These are phyloP conservation scores for Xylariales sp. DNA, from an alignment of 2,329 filamentous ascomycete genomes.

Conservation along the genomic window DNA sequence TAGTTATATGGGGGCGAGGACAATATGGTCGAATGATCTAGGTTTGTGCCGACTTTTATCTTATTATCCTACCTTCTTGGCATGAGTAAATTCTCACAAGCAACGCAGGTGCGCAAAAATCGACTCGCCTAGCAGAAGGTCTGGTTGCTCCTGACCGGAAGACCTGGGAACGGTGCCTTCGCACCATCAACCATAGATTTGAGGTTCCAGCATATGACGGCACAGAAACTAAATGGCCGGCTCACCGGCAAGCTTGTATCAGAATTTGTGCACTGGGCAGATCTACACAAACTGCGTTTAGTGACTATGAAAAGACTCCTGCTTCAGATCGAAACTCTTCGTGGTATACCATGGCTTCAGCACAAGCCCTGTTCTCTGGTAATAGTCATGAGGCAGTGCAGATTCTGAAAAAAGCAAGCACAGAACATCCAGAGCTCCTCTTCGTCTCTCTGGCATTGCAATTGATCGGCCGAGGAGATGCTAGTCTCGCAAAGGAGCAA, in stretches of 20 bases:
- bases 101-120: constrained; percentile 45
- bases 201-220: constrained; percentile 61
- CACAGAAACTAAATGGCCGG: constrained; percentile 57
- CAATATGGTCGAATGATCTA: constrained; percentile 67
- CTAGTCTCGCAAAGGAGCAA: constrained; percentile 39
- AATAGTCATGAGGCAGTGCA: constrained; percentile 64
- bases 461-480: constrained; percentile 50
- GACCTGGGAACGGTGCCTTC: constrained; percentile 59
- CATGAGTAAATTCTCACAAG: no score
- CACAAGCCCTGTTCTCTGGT: constrained; percentile 70
- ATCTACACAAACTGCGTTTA: constrained; percentile 39
- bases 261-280: constrained; percentile 71
- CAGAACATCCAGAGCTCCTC: constrained; percentile 57
- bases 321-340: constrained; percentile 46
- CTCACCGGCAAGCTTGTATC: constrained; percentile 71
- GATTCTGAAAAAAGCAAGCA: constrained; percentile 64
- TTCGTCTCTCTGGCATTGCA: constrained; percentile 67
- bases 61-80: no score
- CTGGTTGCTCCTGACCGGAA: constrained; percentile 40
- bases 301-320: constrained; percentile 37
- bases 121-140: constrained; percentile 42
- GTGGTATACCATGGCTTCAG: constrained; percentile 68
- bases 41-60: no score
- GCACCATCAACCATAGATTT: constrained; percentile 58
- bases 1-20: constrained; percentile 69